Percentiles rank a stretch among this genome's conserved stretches.
These are phyloP conservation scores for Pythium rishiriense DNA, from an alignment of 352 stramenopile species.

Conservation along the genomic window DNA sequence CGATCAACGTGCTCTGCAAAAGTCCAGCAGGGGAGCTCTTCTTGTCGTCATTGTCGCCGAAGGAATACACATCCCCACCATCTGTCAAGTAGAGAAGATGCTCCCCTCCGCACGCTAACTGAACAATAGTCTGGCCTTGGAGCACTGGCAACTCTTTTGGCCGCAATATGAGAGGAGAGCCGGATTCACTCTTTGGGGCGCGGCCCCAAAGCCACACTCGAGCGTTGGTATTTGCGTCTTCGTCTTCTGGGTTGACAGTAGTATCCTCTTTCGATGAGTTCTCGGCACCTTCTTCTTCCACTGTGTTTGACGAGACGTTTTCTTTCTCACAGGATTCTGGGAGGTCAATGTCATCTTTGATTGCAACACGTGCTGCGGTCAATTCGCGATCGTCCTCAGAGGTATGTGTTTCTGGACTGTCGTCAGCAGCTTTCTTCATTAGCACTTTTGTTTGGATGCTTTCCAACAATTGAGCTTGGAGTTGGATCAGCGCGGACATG, in stretches of 20 bases:
- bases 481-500: slow-evolving; percentile 44
- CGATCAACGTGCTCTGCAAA: slow-evolving; percentile 39
- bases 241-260: slow-evolving; percentile 11
- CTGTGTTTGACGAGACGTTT: not conserved
- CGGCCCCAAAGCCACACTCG: slow-evolving; percentile 73
- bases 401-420: not conserved
- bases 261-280: not conserved
- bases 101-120: slow-evolving; percentile 77
- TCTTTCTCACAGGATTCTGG: not conserved
- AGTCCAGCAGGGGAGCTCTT: slow-evolving; percentile 18
- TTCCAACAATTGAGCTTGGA: slow-evolving; percentile 51
- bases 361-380: not conserved
- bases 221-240: slow-evolving; percentile 1
- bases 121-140: slow-evolving; percentile 59
- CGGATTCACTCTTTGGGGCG: slow-evolving; percentile 49
- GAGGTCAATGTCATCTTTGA: not conserved
- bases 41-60: slow-evolving; percentile 69
- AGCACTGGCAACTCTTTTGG: slow-evolving; percentile 59
- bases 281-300: slow-evolving; percentile 14
- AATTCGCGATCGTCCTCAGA: slow-evolving; percentile 12
- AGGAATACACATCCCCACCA: slow-evolving; percentile 80
- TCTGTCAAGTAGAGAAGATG: slow-evolving; percentile 76
- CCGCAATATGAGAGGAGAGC: slow-evolving; percentile 57
- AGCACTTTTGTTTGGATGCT: slow-evolving; percentile 13
- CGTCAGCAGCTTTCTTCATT: slow-evolving; percentile 7